These are phyloP conservation scores for Candida incommunis DNA, from an alignment of 805 yeast species.

Conservation along the genomic window DNA sequence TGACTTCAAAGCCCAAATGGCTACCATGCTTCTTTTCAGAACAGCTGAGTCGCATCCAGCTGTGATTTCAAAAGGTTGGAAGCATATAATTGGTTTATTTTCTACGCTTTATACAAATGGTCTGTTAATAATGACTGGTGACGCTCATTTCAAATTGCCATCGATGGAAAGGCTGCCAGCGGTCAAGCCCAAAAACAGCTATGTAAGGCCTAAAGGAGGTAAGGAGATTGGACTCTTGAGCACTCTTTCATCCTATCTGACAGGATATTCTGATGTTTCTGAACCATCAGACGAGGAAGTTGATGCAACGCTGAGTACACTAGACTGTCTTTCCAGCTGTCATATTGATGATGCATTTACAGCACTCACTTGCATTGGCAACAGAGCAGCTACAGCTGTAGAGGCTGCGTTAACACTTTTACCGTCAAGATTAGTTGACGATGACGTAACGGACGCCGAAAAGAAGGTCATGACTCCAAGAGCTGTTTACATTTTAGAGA, in stretches of 20 bases:
- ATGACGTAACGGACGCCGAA: neutral
- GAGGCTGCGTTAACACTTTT: slow-evolving; percentile 17
- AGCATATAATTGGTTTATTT: slow-evolving; percentile 3
- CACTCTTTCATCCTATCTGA: slow-evolving; percentile 81
- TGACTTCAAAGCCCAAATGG: slow-evolving; percentile 82
- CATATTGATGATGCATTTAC: slow-evolving; percentile 42
- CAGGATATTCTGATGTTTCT: slow-evolving; percentile 73
- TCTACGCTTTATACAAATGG: slow-evolving; percentile 3
- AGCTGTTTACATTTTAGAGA: neutral
- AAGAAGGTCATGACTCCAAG: neutral
- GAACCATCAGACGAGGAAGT: slow-evolving; percentile 93
- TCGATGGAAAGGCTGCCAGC: slow-evolving; percentile 36
- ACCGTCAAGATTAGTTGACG: slow-evolving; percentile 5
- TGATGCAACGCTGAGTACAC: slow-evolving; percentile 66
- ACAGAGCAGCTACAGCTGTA: neutral
- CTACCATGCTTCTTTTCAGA: slow-evolving; percentile 74
- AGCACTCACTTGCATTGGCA: slow-evolving; percentile 12
- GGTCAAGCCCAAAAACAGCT: slow-evolving; percentile 52
- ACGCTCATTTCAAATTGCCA: neutral
- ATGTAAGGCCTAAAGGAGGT: slow-evolving; percentile 44
- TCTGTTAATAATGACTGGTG: slow-evolving; percentile 3
- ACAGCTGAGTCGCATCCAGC: slow-evolving; percentile 46
- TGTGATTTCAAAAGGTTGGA: slow-evolving; percentile 16
- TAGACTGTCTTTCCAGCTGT: slow-evolving; percentile 70
- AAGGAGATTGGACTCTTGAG: slow-evolving; percentile 73